Evolutionary conservation across 2,329 filamentous ascomycete species (phyloP).

Genomic region (Exophiala xenobiotica): DNA sequence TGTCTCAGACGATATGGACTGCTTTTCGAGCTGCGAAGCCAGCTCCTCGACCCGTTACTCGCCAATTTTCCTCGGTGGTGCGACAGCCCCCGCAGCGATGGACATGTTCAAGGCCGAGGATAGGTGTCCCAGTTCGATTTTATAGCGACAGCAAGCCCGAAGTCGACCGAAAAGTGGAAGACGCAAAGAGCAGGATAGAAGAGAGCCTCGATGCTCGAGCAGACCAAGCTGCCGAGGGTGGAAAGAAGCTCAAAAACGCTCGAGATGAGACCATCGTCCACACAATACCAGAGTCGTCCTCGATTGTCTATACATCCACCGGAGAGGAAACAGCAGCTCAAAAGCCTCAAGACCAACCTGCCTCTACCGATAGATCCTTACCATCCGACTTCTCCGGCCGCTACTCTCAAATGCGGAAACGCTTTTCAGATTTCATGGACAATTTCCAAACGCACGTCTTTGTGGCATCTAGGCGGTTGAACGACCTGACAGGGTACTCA

Average conservation of each 20-base stretch:
- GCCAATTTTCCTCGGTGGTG: constrained; percentile 13
- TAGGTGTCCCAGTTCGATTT: constrained; percentile 26
- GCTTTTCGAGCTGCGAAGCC: constrained; percentile 32
- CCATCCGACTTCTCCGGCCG: constrained; percentile 55
- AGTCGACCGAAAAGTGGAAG: constrained; percentile 24
- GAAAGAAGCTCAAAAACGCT: constrained; percentile 21
- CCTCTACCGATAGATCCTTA: constrained; percentile 41
- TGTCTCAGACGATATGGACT: constrained; percentile 31
- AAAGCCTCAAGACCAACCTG: background rate
- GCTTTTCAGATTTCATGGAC: constrained; percentile 78
- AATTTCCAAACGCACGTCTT: constrained; percentile 81
- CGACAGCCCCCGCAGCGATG: constrained; percentile 13
- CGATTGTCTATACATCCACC: constrained; percentile 24
- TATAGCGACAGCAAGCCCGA: constrained; percentile 28
- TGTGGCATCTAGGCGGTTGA: constrained; percentile 81
- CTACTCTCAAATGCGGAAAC: constrained; percentile 56
- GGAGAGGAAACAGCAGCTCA: constrained; percentile 1
- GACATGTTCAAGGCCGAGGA: constrained; percentile 8
- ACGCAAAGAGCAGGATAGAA: constrained; percentile 26
- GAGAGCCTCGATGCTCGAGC: constrained; percentile 27
- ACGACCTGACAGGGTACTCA: constrained; percentile 91
- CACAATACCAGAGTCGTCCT: constrained; percentile 28
- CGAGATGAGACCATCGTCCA: constrained; percentile 29
- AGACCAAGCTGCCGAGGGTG: constrained; percentile 14
- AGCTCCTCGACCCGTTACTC: constrained; percentile 9